Conservation (phyloP, 1,139 yeast species). For the Pichiaceae sp. region DNA sequence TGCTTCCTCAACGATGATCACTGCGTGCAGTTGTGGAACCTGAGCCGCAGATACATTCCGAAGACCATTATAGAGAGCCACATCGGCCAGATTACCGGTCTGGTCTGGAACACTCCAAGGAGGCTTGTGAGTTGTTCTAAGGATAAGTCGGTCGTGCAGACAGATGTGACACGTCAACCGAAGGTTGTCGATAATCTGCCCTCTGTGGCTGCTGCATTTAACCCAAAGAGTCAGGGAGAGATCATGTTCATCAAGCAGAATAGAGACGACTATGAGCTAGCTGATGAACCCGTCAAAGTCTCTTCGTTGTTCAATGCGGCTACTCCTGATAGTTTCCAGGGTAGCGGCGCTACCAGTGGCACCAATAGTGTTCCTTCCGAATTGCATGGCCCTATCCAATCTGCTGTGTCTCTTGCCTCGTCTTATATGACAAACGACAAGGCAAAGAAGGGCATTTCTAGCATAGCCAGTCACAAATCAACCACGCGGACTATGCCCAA, state of each 20-base stretch:
- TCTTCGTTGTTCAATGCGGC: conserved; percentile 1
- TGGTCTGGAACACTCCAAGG: conserved; percentile 40
- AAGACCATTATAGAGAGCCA: conserved; percentile 52
- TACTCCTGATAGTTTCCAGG: no score
- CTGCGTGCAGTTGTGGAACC: conserved; percentile 63
- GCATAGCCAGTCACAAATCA: neutral
- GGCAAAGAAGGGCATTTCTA: neutral
- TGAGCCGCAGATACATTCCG: conserved; percentile 71
- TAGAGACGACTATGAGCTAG: conserved; percentile 33
- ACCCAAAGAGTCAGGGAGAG: conserved; percentile 33
- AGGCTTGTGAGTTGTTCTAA: conserved; percentile 45
- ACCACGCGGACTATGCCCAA: neutral
- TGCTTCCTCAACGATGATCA: conserved; percentile 74
- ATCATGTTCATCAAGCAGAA: conserved; percentile 48
- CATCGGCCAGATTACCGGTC: conserved; percentile 39
- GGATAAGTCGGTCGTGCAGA: conserved; percentile 46
- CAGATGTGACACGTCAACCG: conserved; percentile 44
- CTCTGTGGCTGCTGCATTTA: conserved; percentile 49
- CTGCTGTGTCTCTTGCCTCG: conserved; percentile 3
- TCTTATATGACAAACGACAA: conserved; percentile 1
- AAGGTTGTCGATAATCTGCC: conserved; percentile 47
- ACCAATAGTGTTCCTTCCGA: neutral
- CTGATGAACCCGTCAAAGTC: conserved; percentile 4
- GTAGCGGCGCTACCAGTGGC: neutral
- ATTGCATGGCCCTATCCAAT: conserved; percentile 1